A percentile compares a stretch with the other conserved stretches of the same genome.
These are phyloP conservation scores for Erigeron canadensis DNA, from an alignment of 129 eudicot genomes.

Conservation along the genomic window DNA sequence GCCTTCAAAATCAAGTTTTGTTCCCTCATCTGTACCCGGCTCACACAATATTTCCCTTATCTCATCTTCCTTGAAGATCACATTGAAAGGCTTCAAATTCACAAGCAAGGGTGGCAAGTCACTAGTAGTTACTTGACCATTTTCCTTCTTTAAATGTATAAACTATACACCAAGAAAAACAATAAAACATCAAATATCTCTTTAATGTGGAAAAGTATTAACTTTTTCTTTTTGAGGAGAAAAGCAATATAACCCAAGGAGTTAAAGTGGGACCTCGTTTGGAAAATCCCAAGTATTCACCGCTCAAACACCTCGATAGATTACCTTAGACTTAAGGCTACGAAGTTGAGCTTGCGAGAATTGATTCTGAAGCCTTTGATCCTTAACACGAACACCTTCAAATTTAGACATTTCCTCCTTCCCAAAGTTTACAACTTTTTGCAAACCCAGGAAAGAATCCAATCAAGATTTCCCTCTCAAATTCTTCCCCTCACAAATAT, in stretches of 20 bases:
- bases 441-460: constrained; percentile 43
- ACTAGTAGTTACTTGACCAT: constrained; percentile 58
- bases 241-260: neutral
- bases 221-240: neutral
- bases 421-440: constrained; percentile 44
- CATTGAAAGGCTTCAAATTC: constrained; percentile 53
- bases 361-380: constrained; percentile 85
- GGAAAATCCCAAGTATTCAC: neutral
- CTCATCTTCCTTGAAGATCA: constrained; percentile 63
- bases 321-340: constrained; percentile 72
- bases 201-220: neutral
- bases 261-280: neutral
- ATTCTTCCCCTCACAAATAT: constrained; percentile 18
- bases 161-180: constrained; percentile 46
- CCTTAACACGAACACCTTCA: constrained; percentile 79
- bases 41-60: constrained; percentile 52
- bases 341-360: constrained; percentile 90
- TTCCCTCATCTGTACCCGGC: constrained; percentile 42
- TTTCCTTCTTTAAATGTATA: constrained; percentile 48
- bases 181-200: constrained; percentile 7
- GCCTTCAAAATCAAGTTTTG: constrained; percentile 72
- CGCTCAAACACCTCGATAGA: neutral
- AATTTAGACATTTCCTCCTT: constrained; percentile 70
- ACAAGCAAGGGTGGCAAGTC: constrained; percentile 81
- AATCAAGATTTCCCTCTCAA: constrained; percentile 1